These are phyloP conservation scores for Tieghemostelium lacteum DNA, from an alignment of 78 protist genomes.

Conservation along the genomic window DNA sequence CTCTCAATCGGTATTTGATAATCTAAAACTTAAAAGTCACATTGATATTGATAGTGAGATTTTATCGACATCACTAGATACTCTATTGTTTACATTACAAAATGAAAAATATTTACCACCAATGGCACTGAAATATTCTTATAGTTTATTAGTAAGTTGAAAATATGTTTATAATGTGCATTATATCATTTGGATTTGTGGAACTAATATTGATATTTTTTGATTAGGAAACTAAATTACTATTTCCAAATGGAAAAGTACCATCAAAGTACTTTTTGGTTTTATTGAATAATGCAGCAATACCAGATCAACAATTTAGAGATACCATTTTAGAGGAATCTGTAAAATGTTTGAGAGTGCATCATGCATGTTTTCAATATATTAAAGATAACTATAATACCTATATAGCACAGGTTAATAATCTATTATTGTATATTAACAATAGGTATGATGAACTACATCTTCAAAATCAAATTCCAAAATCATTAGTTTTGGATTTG, in stretches of 20 bases:
- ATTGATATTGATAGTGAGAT: neutral
- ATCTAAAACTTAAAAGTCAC: conserved; percentile 2
- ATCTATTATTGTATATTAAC: conserved; percentile 26
- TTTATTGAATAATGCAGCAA: conserved; percentile 16
- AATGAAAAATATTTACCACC: conserved; percentile 4
- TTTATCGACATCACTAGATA: neutral
- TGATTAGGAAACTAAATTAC: neutral
- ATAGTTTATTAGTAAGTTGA: neutral
- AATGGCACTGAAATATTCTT: conserved; percentile 18
- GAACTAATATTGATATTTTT: too few relatives aligned
- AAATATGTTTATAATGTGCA: neutral
- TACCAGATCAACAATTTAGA: conserved; percentile 36
- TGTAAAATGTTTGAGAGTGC: conserved; percentile 32
- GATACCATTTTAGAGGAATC: conserved; percentile 12
- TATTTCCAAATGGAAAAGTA: conserved; percentile 30
- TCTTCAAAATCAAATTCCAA: neutral
- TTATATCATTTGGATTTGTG: neutral
- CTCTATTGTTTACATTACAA: neutral
- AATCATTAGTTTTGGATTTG: conserved; percentile 4
- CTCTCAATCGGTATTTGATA: neutral
- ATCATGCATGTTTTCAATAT: conserved; percentile 8
- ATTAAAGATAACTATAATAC: conserved; percentile 16
- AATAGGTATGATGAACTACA: neutral
- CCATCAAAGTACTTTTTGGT: conserved; percentile 8
- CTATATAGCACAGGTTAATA: conserved; percentile 61